Base-by-base conservation (phyloP, 1,284 basidiomycete genomes). In the Volvariella volvacea region DNA sequence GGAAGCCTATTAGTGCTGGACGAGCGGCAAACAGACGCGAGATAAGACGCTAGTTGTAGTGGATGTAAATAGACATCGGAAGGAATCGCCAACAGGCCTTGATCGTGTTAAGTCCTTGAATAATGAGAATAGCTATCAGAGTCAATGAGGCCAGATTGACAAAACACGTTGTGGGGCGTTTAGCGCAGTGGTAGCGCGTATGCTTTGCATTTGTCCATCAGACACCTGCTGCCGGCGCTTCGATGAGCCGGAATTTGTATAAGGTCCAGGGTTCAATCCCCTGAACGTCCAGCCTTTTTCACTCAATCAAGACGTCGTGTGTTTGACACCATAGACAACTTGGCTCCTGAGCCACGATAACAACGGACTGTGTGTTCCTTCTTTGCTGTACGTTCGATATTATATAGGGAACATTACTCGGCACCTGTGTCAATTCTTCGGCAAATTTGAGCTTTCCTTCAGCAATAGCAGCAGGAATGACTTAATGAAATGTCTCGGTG, bases 351-450 rank as follows among this genome's bases (percentile, higher is more conserved):
- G 60, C 62, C 14, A 76, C 67, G 22, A 60, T 45, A 16, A 73
- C 54, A 4, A 73, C 64, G 28, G 63, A 67, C 63, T 80, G 80
- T 8, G 71, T 59, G 52, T 78, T 80, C 49, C 58, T 61, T 0
- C 77, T 77, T 8, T 55, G 63, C 52, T 69, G 71, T 12, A 78
- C 66, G 19, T 67, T 70, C 30, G 66, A 48, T 38, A 80, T 53
- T 0, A 63, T 71, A 31, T 71, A 56, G 0, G 68, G 68, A 25
- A 63, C 70, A 12, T 64, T 59, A 31, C 73, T 68, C 42, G 80
- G 50, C 0, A 71, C 68, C 1, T 62, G 56, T 20, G 58, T 64
- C 3, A 70, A 47, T 28, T 75, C 65, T 50, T 54, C 49, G 16
- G 36, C 28, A 19, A 48, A 51, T 41, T 76, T 72, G 51, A 84